Base-by-base conservation (phyloP, 108 stramenopile genomes). In the Mayamaea pseudoterrestris region DNA sequence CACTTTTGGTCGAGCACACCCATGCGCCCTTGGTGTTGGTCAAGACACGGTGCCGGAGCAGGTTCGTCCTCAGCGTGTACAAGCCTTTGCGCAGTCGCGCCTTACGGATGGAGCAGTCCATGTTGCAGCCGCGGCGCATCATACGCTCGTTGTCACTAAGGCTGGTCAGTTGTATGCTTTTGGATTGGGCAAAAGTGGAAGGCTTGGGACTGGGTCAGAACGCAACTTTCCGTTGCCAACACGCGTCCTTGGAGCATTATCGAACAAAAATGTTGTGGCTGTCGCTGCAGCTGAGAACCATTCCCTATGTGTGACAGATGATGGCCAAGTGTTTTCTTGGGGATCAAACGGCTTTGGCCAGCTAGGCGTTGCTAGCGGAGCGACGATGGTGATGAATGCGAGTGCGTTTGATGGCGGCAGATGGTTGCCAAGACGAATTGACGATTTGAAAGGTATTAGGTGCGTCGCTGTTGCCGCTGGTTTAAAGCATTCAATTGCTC, bases 261-360 rank as follows among this genome's bases (percentile, higher is more conserved):
- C 61, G 22, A 57, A 65, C 12, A 51, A 73, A 16, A 50, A 65
- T n/a, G 83, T 90, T 0, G 55, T 67, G 9, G 55, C 55, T 39
- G 61, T 85, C 14, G 76, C 89, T 9, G 83, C 83, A n/a, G 80
- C 83, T 0, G 89, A 78, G 35, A 80, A 83, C 64, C 89, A 90
- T 58, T 76, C 79, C 12, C 58, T 90, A 1, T 78, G 78, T 62
- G 64, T 65, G 20, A 73, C 74, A 31, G 21, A 20, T 1, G 74
- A 73, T 29, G 89, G 89, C 18, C 50, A 30, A 3, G 68, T 83
- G 9, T 90, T 50, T 51, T 59, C 81, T 2, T 90, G 81, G 81
- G 89, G 89, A 6, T 63, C 60, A 2, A 85, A 90, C 54, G 74
- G 83, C 35, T 90, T 85, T 47, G 89, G 89, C 6, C 89, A 90